Percentiles rank a stretch among this genome's conserved stretches.
These are phyloP conservation scores for Phialemoniopsis sp. DNA, from an alignment of 2,329 filamentous ascomycete genomes.

Conservation along the genomic window DNA sequence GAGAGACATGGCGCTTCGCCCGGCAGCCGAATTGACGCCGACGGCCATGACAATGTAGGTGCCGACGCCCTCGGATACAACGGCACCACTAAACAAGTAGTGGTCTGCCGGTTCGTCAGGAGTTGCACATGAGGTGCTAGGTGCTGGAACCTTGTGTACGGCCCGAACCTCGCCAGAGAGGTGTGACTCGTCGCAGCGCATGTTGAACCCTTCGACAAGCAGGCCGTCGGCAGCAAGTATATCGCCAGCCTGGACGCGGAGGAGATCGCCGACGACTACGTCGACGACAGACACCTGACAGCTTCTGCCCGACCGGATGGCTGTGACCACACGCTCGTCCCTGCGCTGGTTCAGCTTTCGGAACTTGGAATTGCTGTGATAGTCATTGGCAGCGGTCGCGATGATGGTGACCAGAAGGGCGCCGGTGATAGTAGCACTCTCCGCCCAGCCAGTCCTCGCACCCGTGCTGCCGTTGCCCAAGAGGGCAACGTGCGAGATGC, in stretches of 20 bases:
- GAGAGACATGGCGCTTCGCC: constrained; percentile 51
- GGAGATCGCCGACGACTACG: constrained; percentile 60
- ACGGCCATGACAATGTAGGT: constrained; percentile 51
- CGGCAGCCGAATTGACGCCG: constrained; percentile 48
- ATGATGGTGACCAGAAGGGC: constrained; percentile 34
- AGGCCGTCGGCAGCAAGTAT: constrained; percentile 64
- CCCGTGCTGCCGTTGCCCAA: background rate
- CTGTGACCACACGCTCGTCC: constrained; percentile 58
- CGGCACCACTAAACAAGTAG: constrained; percentile 56
- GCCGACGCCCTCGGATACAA: constrained; percentile 48
- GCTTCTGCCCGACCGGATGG: constrained; percentile 57
- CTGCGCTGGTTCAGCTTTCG: constrained; percentile 51
- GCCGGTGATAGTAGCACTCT: constrained; percentile 3
- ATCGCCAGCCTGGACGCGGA: constrained; percentile 66
- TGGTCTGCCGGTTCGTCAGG: no score
- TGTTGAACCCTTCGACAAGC: constrained; percentile 57
- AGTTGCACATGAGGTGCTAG: no score
- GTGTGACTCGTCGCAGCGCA: constrained; percentile 67
- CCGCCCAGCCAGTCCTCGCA: constrained; percentile 2
- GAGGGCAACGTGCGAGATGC: constrained; percentile 1
- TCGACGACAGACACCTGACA: constrained; percentile 58
- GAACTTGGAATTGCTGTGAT: constrained; percentile 59
- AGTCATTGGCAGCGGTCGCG: constrained; percentile 57
- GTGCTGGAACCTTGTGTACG: constrained; percentile 58
- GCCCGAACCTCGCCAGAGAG: constrained; percentile 67